Evolutionary conservation across 805 yeast genomes (phyloP).

Genomic region (Kluyveromyces aestuarii): DNA sequence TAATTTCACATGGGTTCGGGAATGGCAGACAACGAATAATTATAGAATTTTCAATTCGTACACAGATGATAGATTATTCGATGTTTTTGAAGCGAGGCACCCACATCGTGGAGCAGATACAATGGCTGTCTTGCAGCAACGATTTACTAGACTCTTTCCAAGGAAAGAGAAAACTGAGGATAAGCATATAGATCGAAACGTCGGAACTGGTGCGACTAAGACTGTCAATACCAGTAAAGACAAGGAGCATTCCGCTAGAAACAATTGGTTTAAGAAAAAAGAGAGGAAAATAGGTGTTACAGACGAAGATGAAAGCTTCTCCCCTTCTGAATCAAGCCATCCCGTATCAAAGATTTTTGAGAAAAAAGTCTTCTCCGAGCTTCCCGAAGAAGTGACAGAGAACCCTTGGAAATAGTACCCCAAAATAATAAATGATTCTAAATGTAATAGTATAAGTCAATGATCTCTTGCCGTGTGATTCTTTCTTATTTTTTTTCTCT

Average conservation of each 20-base stretch:
- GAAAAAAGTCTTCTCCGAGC: not conserved
- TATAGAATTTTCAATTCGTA: constrained; percentile 42
- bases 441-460: not conserved
- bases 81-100: constrained; percentile 44
- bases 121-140: constrained; percentile 22
- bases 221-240: not conserved
- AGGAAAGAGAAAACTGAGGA: constrained; percentile 12
- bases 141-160: constrained; percentile 10
- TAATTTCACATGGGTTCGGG: constrained; percentile 36
- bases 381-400: constrained; percentile 5
- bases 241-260: constrained; percentile 11
- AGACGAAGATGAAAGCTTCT: constrained; percentile 1
- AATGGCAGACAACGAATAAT: constrained; percentile 49
- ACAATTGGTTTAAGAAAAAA: constrained; percentile 20
- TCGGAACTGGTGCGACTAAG: not conserved
- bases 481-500: not conserved
- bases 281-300: constrained; percentile 6
- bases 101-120: constrained; percentile 23
- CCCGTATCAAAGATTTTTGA: not conserved
- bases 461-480: not conserved
- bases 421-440: not conserved
- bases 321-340: constrained; percentile 1
- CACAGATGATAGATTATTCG: constrained; percentile 66
- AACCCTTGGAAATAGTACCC: not conserved
- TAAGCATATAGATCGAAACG: constrained; percentile 3